Percentiles rank a stretch among this genome's conserved stretches.
Conservation (phyloP, 2,329 filamentous ascomycete genomes). For the Exophiala lecanii-corni region DNA sequence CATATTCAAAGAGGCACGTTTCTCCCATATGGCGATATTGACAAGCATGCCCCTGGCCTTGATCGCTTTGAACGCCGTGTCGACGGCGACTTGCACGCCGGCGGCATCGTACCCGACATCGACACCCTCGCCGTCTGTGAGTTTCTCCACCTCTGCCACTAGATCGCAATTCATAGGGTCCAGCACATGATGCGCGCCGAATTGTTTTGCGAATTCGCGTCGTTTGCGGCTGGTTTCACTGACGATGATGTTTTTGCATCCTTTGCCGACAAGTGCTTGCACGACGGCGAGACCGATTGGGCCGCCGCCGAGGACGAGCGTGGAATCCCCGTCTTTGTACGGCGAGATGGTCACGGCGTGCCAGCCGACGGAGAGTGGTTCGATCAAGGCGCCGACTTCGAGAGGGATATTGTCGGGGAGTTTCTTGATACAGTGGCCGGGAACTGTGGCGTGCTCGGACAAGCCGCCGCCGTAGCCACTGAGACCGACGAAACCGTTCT, state of each 20-base stretch:
- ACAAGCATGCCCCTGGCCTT: slow-evolving; percentile 48
- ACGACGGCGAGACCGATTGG: slow-evolving; percentile 51
- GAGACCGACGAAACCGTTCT: slow-evolving; percentile 50
- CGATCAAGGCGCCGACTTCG: slow-evolving; percentile 39
- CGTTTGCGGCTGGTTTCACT: slow-evolving; percentile 38
- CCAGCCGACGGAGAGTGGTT: slow-evolving; percentile 52
- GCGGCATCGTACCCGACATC: slow-evolving; percentile 50
- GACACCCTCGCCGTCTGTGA: slow-evolving; percentile 33
- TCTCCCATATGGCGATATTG: slow-evolving; percentile 54
- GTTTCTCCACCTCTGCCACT: background rate
- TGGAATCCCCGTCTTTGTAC: slow-evolving; percentile 43
- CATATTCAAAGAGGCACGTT: slow-evolving; percentile 42
- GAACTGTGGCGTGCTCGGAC: slow-evolving; percentile 49
- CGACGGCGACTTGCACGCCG: slow-evolving; percentile 47
- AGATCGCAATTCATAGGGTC: slow-evolving; percentile 34
- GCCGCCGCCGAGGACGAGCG: slow-evolving; percentile 47
- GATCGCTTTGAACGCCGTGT: slow-evolving; percentile 44
- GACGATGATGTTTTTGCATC: slow-evolving; percentile 45
- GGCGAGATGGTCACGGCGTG: slow-evolving; percentile 47
- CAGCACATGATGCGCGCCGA: slow-evolving; percentile 48
- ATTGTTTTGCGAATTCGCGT: slow-evolving; percentile 45
- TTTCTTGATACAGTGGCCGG: slow-evolving; percentile 41
- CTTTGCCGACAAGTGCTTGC: slow-evolving; percentile 41
- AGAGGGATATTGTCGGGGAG: slow-evolving; percentile 43
- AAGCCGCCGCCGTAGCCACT: slow-evolving; percentile 50